A percentile compares a stretch with the other conserved stretches of the same genome.
Evolutionary conservation across 1,284 basidiomycete genomes (phyloP).

Genomic region (Moesziomyces antarcticus): DNA sequence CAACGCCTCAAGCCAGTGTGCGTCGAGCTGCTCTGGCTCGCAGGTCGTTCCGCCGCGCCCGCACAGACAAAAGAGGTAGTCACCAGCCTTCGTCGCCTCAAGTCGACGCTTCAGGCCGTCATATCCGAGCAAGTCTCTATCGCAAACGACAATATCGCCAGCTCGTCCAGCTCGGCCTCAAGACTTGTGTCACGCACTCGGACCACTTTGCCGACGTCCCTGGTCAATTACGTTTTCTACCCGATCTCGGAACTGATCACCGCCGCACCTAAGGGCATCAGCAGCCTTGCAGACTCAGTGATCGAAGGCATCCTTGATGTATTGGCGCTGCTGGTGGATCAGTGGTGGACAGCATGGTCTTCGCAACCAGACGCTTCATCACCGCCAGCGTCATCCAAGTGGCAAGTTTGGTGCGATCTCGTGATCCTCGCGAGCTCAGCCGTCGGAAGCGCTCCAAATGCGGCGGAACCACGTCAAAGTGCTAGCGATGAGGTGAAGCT

Average conservation of each 20-base stretch:
- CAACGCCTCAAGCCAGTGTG: conserved; percentile 56
- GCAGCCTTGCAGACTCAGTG: conserved; percentile 47
- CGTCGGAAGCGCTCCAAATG: conserved; percentile 5
- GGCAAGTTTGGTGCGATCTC: conserved; percentile 62
- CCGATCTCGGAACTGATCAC: conserved; percentile 61
- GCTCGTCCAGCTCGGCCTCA: conserved; percentile 2
- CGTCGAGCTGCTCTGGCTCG: conserved; percentile 48
- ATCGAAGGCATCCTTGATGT: conserved; percentile 32
- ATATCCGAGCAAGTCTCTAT: neutral
- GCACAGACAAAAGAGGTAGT: conserved; percentile 11
- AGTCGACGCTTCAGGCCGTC: conserved; percentile 7
- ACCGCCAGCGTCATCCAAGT: conserved; percentile 13
- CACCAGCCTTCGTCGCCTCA: conserved; percentile 20
- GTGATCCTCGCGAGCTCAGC: conserved; percentile 53
- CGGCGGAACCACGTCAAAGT: rapidly evolving
- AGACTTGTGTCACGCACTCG: neutral
- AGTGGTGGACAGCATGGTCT: conserved; percentile 61
- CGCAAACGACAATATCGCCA: neutral
- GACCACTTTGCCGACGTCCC: conserved; percentile 25
- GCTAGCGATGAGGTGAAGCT: conserved; percentile 41
- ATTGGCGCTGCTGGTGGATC: conserved; percentile 38
- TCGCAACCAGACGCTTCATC: neutral
- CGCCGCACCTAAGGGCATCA: conserved; percentile 26
- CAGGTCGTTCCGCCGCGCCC: neutral
- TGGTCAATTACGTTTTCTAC: conserved; percentile 64